Evolutionary conservation across 2,329 filamentous ascomycete species (phyloP), one percentile per base, ranked within the genome.

Genomic region (Scytalidium lignicola): DNA sequence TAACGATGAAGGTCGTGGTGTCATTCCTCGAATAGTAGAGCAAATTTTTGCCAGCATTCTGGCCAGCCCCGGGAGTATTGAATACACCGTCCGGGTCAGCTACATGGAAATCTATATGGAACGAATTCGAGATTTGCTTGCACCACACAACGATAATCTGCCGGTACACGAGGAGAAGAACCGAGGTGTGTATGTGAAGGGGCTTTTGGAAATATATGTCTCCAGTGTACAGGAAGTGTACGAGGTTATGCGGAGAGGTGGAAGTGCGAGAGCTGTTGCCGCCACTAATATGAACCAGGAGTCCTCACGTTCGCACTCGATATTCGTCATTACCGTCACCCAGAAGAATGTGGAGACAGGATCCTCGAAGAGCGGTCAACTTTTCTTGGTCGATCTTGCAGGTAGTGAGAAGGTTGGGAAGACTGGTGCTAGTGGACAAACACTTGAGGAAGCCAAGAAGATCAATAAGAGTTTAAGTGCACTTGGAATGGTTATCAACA

Each of bases 91-190:
- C 47, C 84, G 91, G 49, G 92, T 97, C 65, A 96, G 90, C 70
- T 97, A 97, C 71, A 96, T 99, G 91, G 93, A 99, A 71, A 97
- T 99, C 57, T 99, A 99, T 75, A 99, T 97, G 93, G 93, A 99
- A 74, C 84, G 88, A 60, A 97, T 99, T 67, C 83, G 92, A 62
- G 93, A 99, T 82, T 72, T 99, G 63, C 74, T 99, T 55, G 84
- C 86, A 20, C 93, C 93, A 10, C 87, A 91, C 52, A 96, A 97
- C 70, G 92, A 96, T 73, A 97, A 97, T 65, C 75, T 99, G 46
- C 91, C 92, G 0, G 85, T 97, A n/a, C 93, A 97, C 71, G 93
- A 99, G 65, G 93, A 97, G 71, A 96, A 96, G 78, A 93, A 86
- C 65, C 80, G 89, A 52, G 93, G 93, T 48, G 92, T 97, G 1